A percentile compares a stretch with the other conserved stretches of the same genome.
phyloP scores from a whole-genome alignment of 257 asterid genomes.

The Plantago major region DNA sequence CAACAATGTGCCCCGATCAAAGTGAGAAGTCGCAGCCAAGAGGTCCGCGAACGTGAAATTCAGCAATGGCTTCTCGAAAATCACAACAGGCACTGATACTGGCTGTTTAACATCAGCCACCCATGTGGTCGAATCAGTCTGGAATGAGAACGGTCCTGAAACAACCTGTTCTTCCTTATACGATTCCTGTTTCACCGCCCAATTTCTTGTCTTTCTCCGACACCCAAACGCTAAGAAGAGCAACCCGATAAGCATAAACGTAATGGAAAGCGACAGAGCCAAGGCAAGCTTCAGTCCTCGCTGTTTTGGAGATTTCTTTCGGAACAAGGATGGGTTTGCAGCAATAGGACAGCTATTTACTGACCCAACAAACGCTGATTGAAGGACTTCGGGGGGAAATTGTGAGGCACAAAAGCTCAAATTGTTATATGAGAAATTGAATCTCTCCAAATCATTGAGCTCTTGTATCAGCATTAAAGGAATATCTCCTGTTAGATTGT shows the following conservation, averaged over 20 bases:
- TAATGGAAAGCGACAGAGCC: slow-evolving; percentile 64
- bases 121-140: slow-evolving; percentile 82
- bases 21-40: slow-evolving; percentile 71
- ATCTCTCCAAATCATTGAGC: slow-evolving; percentile 58
- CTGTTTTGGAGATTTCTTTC: slow-evolving; percentile 37
- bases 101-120: slow-evolving; percentile 86
- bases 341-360: slow-evolving; percentile 83
- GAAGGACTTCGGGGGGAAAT: slow-evolving; percentile 37
- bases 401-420: slow-evolving; percentile 59
- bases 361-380: slow-evolving; percentile 59
- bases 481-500: slow-evolving; percentile 82
- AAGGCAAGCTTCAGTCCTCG: slow-evolving; percentile 67
- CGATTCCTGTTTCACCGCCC: slow-evolving; percentile 62
- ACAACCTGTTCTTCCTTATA: slow-evolving; percentile 54
- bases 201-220: slow-evolving; percentile 54
- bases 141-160: slow-evolving; percentile 80
- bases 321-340: slow-evolving; percentile 65
- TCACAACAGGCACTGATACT: slow-evolving; percentile 60
- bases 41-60: slow-evolving; percentile 78
- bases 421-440: slow-evolving; percentile 86
- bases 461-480: slow-evolving; percentile 45
- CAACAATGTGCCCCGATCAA: slow-evolving; percentile 63
- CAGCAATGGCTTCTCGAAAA: slow-evolving; percentile 78
- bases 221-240: slow-evolving; percentile 75
- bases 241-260: slow-evolving; percentile 65